A percentile compares a stretch with the other conserved stretches of the same genome.
Conservation (phyloP, 2,329 filamentous ascomycete genomes). For the Pseudofabraea citricarpa region DNA sequence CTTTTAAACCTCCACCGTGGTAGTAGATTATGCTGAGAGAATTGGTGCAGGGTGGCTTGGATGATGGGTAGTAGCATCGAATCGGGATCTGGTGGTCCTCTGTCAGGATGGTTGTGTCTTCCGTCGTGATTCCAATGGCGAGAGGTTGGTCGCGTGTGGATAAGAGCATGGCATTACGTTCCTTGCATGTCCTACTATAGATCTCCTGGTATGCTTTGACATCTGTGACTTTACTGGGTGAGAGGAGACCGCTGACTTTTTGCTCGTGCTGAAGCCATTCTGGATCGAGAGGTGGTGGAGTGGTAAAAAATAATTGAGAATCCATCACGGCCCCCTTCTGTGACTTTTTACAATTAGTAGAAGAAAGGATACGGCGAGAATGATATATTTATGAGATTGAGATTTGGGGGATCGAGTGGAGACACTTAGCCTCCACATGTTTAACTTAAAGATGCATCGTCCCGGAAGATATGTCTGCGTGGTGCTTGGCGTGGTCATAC, state of each 20-base stretch:
- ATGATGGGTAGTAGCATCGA: conserved; percentile 12
- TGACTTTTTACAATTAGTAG: no score
- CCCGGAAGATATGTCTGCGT: no score
- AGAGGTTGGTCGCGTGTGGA: conserved; percentile 33
- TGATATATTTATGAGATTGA: no score
- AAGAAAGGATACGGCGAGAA: no score
- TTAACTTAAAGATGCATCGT: no score
- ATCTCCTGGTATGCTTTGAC: conserved; percentile 29
- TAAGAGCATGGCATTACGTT: conserved; percentile 32
- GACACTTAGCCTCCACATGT: no score
- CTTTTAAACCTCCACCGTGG: conserved; percentile 42
- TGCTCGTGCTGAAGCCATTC: conserved; percentile 37
- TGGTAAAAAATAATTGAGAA: conserved; percentile 8
- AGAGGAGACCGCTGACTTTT: conserved; percentile 21
- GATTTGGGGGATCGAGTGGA: no score
- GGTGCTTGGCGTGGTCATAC: no score
- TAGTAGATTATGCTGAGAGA: conserved; percentile 34
- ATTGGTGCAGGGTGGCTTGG: not conserved
- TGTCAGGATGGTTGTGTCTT: conserved; percentile 8
- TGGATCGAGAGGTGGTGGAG: conserved; percentile 32
- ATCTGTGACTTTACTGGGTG: conserved; percentile 10
- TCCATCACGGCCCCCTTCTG: no score
- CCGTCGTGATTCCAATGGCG: conserved; percentile 26
- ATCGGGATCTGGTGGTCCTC: conserved; percentile 11
- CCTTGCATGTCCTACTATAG: conserved; percentile 37